Conservation (phyloP, 148 eudicot species). For the Cornus florida region DNA sequence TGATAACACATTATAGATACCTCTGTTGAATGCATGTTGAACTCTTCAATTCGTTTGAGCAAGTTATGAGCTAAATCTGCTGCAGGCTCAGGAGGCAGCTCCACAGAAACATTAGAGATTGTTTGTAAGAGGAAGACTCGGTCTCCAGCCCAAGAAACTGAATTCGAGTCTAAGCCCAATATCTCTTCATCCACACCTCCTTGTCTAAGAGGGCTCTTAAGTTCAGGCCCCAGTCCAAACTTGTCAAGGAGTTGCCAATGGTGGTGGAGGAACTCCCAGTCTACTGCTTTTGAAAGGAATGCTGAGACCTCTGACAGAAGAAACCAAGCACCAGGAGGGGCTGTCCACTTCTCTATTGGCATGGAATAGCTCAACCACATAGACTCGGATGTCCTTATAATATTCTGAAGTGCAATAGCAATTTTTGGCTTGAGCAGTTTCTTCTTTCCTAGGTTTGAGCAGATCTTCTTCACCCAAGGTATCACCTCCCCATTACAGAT, state of each 20-base stretch:
- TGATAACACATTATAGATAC: conserved; percentile 27
- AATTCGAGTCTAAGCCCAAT: conserved; percentile 43
- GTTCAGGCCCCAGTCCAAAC: conserved; percentile 29
- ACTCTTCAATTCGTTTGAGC: conserved; percentile 72
- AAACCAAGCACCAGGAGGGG: conserved; percentile 95
- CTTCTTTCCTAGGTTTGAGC: conserved; percentile 84
- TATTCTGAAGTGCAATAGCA: conserved; percentile 74
- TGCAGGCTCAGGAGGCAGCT: conserved; percentile 89
- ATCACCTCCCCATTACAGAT: conserved; percentile 76
- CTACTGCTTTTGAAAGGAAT: conserved; percentile 67
- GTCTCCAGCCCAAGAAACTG: conserved; percentile 80
- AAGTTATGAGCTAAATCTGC: conserved; percentile 90
- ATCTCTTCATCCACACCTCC: conserved; percentile 34
- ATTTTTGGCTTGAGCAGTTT: conserved; percentile 60
- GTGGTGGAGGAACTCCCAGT: conserved; percentile 91
- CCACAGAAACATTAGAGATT: conserved; percentile 84
- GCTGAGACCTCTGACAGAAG: conserved; percentile 83
- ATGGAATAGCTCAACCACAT: conserved; percentile 60
- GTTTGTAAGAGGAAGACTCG: conserved; percentile 89
- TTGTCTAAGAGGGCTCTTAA: conserved; percentile 25
- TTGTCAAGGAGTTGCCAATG: conserved; percentile 95
- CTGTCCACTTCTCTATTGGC: conserved; percentile 95
- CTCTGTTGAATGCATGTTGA: conserved; percentile 93
- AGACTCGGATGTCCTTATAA: conserved; percentile 67
- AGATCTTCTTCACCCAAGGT: conserved; percentile 91